Conservation (phyloP, 768 basidiomycete genomes). For the Coprinopsis sp. region DNA sequence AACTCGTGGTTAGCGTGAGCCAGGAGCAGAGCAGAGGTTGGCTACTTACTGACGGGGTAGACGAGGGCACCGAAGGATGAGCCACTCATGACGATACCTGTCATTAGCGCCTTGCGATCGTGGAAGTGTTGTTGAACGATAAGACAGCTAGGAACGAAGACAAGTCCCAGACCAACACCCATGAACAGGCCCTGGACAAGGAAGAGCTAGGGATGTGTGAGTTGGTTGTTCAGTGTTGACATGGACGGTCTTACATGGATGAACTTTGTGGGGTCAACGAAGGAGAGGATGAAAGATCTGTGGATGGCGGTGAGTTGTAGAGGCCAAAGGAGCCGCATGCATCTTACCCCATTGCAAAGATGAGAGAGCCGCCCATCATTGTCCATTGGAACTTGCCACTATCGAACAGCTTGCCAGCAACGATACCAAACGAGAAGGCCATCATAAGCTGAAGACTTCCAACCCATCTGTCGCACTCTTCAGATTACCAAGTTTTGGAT, state of each 20-base stretch:
- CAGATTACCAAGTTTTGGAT: neutral
- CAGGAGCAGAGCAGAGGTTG: neutral
- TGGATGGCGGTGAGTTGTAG: conserved; percentile 14
- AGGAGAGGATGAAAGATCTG: conserved; percentile 39
- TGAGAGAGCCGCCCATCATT: conserved; percentile 20
- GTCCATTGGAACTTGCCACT: conserved; percentile 38
- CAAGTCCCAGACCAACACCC: conserved; percentile 45
- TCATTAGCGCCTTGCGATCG: conserved; percentile 32
- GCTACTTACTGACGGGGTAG: conserved; percentile 27
- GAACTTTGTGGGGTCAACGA: conserved; percentile 31
- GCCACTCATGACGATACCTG: conserved; percentile 38
- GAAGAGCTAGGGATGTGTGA: conserved; percentile 31
- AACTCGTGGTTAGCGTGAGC: neutral
- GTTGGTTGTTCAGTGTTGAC: conserved; percentile 7
- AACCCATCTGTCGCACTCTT: conserved; percentile 35
- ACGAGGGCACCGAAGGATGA: conserved; percentile 36
- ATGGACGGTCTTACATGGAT: conserved; percentile 26
- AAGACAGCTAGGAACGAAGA: conserved; percentile 46
- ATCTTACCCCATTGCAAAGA: conserved; percentile 23
- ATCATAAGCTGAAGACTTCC: conserved; percentile 46
- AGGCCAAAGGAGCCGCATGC: conserved; percentile 6
- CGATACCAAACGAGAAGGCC: conserved; percentile 34
- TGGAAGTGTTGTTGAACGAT: conserved; percentile 45
- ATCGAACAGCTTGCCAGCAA: conserved; percentile 42
- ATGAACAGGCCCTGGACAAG: conserved; percentile 53